Conservation (phyloP, 345 rosid species). For the Iberis pinnata region DNA sequence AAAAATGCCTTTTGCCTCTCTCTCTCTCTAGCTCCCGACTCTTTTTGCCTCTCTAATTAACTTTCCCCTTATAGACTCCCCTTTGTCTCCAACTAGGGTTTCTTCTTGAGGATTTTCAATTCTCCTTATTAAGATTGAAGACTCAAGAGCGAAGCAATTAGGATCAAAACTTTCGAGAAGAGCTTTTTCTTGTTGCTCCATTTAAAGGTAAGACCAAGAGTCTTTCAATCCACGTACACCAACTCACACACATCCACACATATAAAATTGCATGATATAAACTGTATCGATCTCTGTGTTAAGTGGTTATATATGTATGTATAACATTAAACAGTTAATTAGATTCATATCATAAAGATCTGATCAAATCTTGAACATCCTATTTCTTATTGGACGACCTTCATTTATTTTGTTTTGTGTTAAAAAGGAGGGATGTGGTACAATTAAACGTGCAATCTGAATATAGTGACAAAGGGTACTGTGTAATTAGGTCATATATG, state of each 20-base stretch:
- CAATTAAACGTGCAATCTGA: neutral
- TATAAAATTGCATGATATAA: neutral
- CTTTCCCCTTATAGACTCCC: conserved; percentile 26
- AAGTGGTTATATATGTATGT: neutral
- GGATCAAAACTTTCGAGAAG: conserved; percentile 7
- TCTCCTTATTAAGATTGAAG: neutral
- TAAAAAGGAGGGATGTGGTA: too few relatives aligned
- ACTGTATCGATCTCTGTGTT: too few relatives aligned
- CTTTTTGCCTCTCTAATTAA: conserved; percentile 19
- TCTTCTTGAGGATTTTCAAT: conserved; percentile 12
- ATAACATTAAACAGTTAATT: neutral
- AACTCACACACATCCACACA: conserved; percentile 3
- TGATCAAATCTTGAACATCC: conserved; percentile 7
- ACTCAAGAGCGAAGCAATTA: conserved; percentile 13
- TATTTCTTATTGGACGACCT: neutral
- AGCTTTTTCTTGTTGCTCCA: conserved; percentile 18
- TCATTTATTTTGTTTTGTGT: neutral
- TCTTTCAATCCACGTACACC: neutral
- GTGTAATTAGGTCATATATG: too few relatives aligned
- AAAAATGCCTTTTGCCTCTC: conserved; percentile 29
- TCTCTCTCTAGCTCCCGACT: neutral
- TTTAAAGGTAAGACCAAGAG: conserved; percentile 17
- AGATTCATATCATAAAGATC: conserved; percentile 5
- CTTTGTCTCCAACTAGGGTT: conserved; percentile 30
- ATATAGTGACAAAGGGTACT: neutral